Conservation (phyloP, 352 stramenopile genomes). For the Elongisporangium senticosum region DNA sequence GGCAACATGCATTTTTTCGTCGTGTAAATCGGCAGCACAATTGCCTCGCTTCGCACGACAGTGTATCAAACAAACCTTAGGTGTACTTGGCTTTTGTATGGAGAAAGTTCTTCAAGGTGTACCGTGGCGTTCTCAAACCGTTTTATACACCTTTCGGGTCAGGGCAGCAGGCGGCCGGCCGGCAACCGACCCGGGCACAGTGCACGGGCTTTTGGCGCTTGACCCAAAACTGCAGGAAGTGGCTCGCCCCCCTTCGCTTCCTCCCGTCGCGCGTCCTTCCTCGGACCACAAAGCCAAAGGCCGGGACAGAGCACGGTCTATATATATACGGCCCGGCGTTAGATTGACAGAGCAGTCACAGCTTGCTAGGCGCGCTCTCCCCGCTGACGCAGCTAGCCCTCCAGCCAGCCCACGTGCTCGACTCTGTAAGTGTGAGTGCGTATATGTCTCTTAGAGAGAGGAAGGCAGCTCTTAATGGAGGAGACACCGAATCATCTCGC, state of each 20-base stretch:
- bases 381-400: background rate
- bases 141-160: background rate
- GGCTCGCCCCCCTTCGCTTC: constrained; percentile 1
- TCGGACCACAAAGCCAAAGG: background rate
- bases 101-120: background rate
- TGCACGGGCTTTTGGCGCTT: background rate
- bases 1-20: background rate
- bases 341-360: background rate
- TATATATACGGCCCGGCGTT: background rate
- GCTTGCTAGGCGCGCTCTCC: background rate
- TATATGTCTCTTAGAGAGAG: background rate
- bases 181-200: background rate
- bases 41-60: background rate
- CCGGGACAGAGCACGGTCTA: background rate
- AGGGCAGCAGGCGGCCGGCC: background rate
- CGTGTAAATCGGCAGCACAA: background rate
- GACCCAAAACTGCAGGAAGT: constrained; percentile 1
- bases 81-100: background rate
- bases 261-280: background rate
- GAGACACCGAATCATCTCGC: too few species aligned
- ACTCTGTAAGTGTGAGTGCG: background rate
- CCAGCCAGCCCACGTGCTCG: background rate
- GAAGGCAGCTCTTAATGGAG: background rate
- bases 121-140: background rate
- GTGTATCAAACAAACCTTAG: background rate